Base-by-base conservation (phyloP, 2,329 filamentous ascomycete species). In the Penicillium glabrum region DNA sequence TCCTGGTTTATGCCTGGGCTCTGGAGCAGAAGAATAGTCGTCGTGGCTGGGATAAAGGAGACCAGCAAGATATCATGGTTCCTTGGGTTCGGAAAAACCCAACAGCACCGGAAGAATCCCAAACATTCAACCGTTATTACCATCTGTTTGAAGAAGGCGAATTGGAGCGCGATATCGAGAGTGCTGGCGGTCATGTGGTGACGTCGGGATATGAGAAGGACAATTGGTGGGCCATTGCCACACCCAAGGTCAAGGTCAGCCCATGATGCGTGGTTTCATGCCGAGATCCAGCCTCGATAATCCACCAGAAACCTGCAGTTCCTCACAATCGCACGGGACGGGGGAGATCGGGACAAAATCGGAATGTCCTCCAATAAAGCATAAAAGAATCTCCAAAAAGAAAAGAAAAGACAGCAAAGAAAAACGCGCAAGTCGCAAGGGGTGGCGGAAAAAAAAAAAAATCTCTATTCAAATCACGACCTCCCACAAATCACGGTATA, bases 131-230 rank as follows among this genome's bases (percentile, higher is more conserved):
- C 72, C 84, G 95, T 51, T 99, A 96, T 73, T 99, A 99, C 72
- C 95, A 99, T 76, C 80, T 99, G 26, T 99, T 96, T 75, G 83
- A 85, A 53, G 84, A 90, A 70, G 90, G 90, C 16, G 95, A 99
- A 78, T 80, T 99, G 57, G 92, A 97, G 71, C 82, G 85, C 44
- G 90, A 97, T 71, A 84, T 96, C 56, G 72, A 75, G 50, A 81
- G 83, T 16, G 93, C 89, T 21, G 92, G 92, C 19, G 95, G 93
- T 8, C 77, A 76, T 48, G 86, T 97, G 14, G 67, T 95, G 24
- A 87, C 90, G 63, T 86, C 86, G 58, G 95, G 95, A 33, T 99
- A 98, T 75, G 95, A 99, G 72, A 93, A 88, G 78, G 95, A 98
- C 72, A 99, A 99, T 77, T 98, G 95, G 95, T 99, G 93, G 93